Conservation (phyloP, 768 basidiomycete species). For the Agaricus sinodeliciosus region DNA sequence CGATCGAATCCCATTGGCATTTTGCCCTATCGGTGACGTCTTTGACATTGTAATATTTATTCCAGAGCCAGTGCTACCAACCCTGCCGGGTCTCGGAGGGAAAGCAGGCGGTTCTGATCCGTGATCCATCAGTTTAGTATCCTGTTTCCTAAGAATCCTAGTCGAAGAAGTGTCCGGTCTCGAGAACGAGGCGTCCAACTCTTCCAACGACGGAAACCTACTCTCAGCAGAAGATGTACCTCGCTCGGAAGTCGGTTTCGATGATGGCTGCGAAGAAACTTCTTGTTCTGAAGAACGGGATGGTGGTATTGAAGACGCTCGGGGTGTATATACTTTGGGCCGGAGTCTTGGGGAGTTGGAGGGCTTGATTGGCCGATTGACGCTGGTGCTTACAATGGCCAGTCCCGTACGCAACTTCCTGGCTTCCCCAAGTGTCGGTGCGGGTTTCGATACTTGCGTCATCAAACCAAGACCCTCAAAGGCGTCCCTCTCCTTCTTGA, state of each 20-base stretch:
- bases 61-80: slow-evolving; percentile 12
- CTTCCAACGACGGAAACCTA: slow-evolving; percentile 85
- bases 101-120: background rate
- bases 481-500: slow-evolving; percentile 52
- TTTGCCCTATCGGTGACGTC: slow-evolving; percentile 16
- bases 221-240: slow-evolving; percentile 53
- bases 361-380: slow-evolving; percentile 20
- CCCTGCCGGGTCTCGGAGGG: slow-evolving; percentile 4
- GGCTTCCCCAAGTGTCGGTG: slow-evolving; percentile 72
- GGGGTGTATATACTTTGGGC: slow-evolving; percentile 5
- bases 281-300: slow-evolving; percentile 21
- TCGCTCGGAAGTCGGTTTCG: slow-evolving; percentile 20
- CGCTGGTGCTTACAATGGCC: slow-evolving; percentile 39
- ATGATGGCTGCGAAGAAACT: slow-evolving; percentile 20
- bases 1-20: slow-evolving; percentile 40
- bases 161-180: slow-evolving; percentile 12
- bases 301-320: slow-evolving; percentile 28
- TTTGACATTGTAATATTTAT: slow-evolving; percentile 17
- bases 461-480: slow-evolving; percentile 68
- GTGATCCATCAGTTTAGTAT: background rate
- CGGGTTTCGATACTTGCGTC: slow-evolving; percentile 34
- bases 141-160: background rate
- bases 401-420: slow-evolving; percentile 66
- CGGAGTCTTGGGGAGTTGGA: slow-evolving; percentile 5
- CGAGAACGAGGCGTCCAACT: slow-evolving; percentile 51